Evolutionary conservation across 148 eudicot species (phyloP).

Genomic region (Cornus controversa): DNA sequence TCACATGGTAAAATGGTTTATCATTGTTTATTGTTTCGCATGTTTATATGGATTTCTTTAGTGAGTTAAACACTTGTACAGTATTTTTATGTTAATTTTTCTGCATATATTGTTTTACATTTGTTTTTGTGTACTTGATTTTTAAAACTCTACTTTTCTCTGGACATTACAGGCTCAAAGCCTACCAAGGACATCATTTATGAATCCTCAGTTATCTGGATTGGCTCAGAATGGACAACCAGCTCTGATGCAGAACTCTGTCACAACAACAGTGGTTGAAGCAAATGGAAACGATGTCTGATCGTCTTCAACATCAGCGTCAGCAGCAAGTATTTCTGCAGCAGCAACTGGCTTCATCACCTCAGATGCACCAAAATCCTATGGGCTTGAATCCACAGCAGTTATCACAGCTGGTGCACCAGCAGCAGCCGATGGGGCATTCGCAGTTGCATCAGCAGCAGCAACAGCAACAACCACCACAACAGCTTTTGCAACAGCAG

Average conservation of each 20-base stretch:
- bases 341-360: constrained; percentile 56
- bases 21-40: not conserved
- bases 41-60: not conserved
- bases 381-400: constrained; percentile 64
- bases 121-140: not conserved
- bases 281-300: constrained; percentile 72
- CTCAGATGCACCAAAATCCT: constrained; percentile 62
- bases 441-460: constrained; percentile 36
- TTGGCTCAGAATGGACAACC: constrained; percentile 79
- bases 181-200: constrained; percentile 58
- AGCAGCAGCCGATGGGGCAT: constrained; percentile 23
- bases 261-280: constrained; percentile 85
- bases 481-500: constrained; percentile 51
- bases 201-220: constrained; percentile 62
- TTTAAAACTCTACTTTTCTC: constrained; percentile 7
- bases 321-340: constrained; percentile 52
- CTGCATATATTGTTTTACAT: constrained; percentile 1
- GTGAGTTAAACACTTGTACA: not conserved
- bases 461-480: constrained; percentile 29
- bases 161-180: constrained; percentile 48
- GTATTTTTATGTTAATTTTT: not conserved
- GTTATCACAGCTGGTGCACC: constrained; percentile 69
- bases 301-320: constrained; percentile 61
- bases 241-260: constrained; percentile 56
- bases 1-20: not conserved